phyloP scores from a whole-genome alignment of 805 yeast genomes.

The Crinitomyces ghanaensis region DNA sequence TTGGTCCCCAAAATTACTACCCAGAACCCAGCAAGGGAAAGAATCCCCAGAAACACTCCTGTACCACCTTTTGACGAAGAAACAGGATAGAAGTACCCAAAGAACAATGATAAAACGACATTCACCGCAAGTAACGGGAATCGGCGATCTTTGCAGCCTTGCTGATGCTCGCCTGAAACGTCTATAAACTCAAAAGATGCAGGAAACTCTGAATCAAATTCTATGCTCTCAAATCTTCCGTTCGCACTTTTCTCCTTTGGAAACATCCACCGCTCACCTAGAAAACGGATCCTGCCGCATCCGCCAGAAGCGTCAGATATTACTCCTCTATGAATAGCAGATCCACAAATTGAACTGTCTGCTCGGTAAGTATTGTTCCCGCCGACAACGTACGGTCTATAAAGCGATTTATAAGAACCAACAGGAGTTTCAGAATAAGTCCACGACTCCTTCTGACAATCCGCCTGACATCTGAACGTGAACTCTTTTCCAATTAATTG shows the following conservation, averaged over 20 bases:
- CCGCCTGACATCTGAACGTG: constrained; percentile 71
- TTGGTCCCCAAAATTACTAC: constrained; percentile 72
- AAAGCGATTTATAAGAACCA: constrained; percentile 56
- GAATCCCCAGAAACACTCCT: constrained; percentile 51
- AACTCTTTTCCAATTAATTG: constrained; percentile 36
- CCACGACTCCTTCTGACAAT: constrained; percentile 71
- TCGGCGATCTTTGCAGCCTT: constrained; percentile 64
- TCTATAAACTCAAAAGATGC: constrained; percentile 50
- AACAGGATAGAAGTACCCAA: constrained; percentile 33
- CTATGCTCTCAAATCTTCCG: constrained; percentile 42
- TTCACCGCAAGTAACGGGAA: constrained; percentile 44
- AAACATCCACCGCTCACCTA: constrained; percentile 47
- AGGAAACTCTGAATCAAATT: constrained; percentile 65
- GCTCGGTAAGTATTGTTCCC: constrained; percentile 67
- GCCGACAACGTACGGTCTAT: constrained; percentile 64
- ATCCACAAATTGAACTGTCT: constrained; percentile 82
- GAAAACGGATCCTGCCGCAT: constrained; percentile 50
- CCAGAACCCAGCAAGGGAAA: constrained; percentile 67
- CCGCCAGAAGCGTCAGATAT: constrained; percentile 71
- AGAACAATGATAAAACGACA: constrained; percentile 42
- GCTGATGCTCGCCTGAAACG: constrained; percentile 25
- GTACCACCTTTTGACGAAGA: too few species aligned
- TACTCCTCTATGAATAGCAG: constrained; percentile 79
- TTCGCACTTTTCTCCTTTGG: constrained; percentile 37
- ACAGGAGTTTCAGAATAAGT: constrained; percentile 65